Evolutionary conservation across 1,284 basidiomycete genomes (phyloP).

Genomic region (Anthracocystis walkeri): DNA sequence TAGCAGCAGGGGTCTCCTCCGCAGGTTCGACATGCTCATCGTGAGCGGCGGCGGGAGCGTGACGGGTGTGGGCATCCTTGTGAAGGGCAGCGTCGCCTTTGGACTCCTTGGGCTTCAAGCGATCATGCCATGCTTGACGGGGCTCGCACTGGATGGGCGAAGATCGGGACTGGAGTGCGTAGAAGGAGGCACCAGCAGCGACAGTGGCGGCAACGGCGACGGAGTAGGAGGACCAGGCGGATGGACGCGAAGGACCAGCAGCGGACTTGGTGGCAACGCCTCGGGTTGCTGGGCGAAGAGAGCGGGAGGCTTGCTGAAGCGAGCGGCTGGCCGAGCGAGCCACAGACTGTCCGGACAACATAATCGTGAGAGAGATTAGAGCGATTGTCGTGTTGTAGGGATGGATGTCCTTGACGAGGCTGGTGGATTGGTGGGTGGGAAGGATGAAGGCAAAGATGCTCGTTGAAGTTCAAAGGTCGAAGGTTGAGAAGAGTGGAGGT

Average conservation of each 20-base stretch:
- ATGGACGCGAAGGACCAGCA: conserved; percentile 24
- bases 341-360: conserved; percentile 24
- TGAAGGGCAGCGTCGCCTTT: conserved; percentile 38
- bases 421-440: not conserved
- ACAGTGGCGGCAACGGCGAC: conserved; percentile 21
- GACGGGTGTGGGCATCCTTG: conserved; percentile 31
- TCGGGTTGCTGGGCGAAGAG: conserved; percentile 15
- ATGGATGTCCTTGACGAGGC: not conserved
- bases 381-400: not conserved
- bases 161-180: conserved; percentile 19
- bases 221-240: conserved; percentile 21
- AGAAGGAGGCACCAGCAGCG: conserved; percentile 27
- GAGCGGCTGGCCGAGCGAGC: conserved; percentile 30
- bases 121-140: conserved; percentile 32
- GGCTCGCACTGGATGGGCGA: conserved; percentile 35
- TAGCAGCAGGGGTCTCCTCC: conserved; percentile 43
- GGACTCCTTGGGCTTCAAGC: conserved; percentile 43
- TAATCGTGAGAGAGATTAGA: not conserved
- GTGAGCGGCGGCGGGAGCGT: conserved; percentile 20
- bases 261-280: conserved; percentile 34
- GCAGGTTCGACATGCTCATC: conserved; percentile 30
- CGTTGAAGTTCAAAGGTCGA: not conserved
- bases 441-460: not conserved
- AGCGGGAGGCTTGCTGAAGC: conserved; percentile 28
- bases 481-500: conserved; percentile 7